A percentile compares a stretch with the other conserved stretches of the same genome.
Conservation (phyloP, 768 basidiomycete genomes). For the Boletus reticuloceps region DNA sequence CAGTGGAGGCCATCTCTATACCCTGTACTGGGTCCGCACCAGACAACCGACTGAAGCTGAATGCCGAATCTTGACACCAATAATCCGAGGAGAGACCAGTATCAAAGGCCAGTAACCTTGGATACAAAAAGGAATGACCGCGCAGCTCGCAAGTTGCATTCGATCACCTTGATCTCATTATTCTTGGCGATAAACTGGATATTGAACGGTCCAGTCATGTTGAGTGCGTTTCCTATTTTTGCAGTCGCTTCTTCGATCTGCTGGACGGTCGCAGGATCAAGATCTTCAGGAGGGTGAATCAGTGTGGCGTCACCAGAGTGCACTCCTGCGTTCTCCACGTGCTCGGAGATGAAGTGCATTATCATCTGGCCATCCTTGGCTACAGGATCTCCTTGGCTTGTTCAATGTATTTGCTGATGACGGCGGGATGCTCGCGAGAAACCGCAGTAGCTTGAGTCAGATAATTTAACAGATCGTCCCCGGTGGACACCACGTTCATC, state of each 20-base stretch:
- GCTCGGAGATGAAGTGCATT: conserved; percentile 99
- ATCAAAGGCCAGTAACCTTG: conserved; percentile 93
- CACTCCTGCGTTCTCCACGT: conserved; percentile 98
- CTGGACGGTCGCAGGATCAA: conserved; percentile 93
- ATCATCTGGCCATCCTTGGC: conserved; percentile 97
- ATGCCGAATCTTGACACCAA: conserved; percentile 99
- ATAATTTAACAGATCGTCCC: conserved; percentile 88
- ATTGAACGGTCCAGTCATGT: conserved; percentile 98
- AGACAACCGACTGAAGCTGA: conserved; percentile 94
- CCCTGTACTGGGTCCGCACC: conserved; percentile 97
- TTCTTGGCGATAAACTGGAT: conserved; percentile 99
- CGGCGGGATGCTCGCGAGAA: conserved; percentile 94
- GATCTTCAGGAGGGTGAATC: conserved; percentile 96
- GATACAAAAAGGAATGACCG: conserved; percentile 99
- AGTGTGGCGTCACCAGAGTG: conserved; percentile 99
- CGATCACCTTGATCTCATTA: conserved; percentile 99
- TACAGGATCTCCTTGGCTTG: conserved; percentile 98
- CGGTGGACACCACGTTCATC: conserved; percentile 98
- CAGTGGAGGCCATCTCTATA: conserved; percentile 99
- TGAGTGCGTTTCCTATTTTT: conserved; percentile 96
- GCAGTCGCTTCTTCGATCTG: conserved; percentile 96
- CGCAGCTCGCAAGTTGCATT: conserved; percentile 97
- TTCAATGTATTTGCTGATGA: conserved; percentile 99
- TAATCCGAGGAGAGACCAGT: conserved; percentile 85
- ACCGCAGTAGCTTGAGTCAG: conserved; percentile 94